These are phyloP conservation scores for Dendrobium catenatum DNA, from an alignment of 106 monocot genomes.

Conservation along the genomic window DNA sequence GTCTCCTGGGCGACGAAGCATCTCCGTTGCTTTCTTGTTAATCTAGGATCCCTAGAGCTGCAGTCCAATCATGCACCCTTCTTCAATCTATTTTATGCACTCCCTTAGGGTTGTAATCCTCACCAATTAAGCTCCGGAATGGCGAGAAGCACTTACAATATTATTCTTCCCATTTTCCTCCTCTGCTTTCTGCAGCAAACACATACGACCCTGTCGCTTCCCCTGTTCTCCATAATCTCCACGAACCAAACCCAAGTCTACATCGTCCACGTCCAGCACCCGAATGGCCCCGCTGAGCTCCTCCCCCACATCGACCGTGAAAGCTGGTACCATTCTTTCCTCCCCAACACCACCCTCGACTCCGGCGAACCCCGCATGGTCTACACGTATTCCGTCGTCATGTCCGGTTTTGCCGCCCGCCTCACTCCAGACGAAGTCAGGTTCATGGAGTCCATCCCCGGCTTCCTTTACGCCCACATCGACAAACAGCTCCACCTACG, in stretches of 20 bases:
- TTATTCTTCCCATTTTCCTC: background rate
- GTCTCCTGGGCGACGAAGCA: no score
- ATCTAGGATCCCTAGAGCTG: no score
- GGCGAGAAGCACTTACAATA: background rate
- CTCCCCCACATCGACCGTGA: background rate
- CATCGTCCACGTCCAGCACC: constrained; percentile 6
- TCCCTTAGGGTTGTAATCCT: background rate
- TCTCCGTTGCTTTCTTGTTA: no score
- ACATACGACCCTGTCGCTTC: background rate
- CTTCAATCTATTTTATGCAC: no score
- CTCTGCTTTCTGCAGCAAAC: background rate
- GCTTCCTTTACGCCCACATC: constrained; percentile 10
- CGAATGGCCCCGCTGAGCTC: background rate
- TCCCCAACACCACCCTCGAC: background rate
- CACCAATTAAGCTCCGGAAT: background rate
- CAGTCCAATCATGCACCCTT: no score
- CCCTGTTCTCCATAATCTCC: background rate
- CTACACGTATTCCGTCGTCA: constrained; percentile 8
- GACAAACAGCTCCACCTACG: background rate
- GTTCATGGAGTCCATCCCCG: background rate
- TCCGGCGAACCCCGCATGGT: constrained; percentile 7
- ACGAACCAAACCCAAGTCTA: constrained; percentile 1
- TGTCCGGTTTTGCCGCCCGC: constrained; percentile 18
- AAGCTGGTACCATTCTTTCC: constrained; percentile 11
- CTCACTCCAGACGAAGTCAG: constrained; percentile 11